phyloP scores from a whole-genome alignment of 2,329 filamentous ascomycete genomes.

The Calcarisporium arbuscula region DNA sequence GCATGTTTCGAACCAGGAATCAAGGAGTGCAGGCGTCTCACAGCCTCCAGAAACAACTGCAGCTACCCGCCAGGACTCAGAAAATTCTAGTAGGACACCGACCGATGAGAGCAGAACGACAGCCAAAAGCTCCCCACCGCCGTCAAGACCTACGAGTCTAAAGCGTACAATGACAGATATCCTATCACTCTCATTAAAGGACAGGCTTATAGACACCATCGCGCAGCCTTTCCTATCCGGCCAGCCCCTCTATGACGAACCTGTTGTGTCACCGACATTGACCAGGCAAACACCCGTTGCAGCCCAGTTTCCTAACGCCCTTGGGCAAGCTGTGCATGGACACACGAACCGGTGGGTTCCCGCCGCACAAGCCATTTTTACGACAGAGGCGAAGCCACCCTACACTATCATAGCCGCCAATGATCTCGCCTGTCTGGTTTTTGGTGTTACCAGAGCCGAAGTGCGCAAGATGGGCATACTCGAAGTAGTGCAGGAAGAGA shows the following conservation, averaged over 20 bases:
- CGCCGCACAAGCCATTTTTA: constrained; percentile 93
- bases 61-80: constrained; percentile 29
- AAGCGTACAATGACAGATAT: constrained; percentile 88
- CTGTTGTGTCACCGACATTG: constrained; percentile 35
- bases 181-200: constrained; percentile 65
- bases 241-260: constrained; percentile 28
- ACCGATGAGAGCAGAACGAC: constrained; percentile 51
- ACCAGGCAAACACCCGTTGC: constrained; percentile 32
- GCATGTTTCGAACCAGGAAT: constrained; percentile 8
- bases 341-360: constrained; percentile 88
- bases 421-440: constrained; percentile 93
- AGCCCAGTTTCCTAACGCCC: constrained; percentile 37
- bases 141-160: constrained; percentile 58
- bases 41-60: too few relatives aligned
- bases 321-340: constrained; percentile 64
- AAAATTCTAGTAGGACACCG: constrained; percentile 46
- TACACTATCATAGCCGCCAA: constrained; percentile 97
- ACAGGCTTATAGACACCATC: constrained; percentile 78
- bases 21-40: constrained; percentile 6
- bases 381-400: constrained; percentile 81
- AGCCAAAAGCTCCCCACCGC: constrained; percentile 45
- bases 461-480: constrained; percentile 91
- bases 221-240: constrained; percentile 68
- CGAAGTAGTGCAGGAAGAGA: constrained; percentile 87
- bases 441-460: constrained; percentile 95